These are phyloP conservation scores for Styphnolobium japonicum DNA, from an alignment of 306 rosid species.

Conservation along the genomic window DNA sequence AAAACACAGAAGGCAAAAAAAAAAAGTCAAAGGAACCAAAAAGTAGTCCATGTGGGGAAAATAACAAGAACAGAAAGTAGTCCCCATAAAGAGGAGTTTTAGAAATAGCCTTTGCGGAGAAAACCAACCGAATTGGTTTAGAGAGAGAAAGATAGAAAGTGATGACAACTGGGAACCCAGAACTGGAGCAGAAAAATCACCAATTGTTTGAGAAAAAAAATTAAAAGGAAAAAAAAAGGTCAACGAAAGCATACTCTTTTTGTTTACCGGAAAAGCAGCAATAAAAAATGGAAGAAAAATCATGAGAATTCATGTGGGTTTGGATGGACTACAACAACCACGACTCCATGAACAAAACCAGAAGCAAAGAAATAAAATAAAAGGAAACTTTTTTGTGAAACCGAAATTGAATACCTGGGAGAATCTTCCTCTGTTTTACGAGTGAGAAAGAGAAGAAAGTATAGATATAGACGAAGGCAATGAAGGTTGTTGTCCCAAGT, in stretches of 20 bases:
- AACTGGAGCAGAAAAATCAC: background rate
- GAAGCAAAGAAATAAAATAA: background rate
- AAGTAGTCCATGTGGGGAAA: constrained; percentile 21
- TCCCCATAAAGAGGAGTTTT: background rate
- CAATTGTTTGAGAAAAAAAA: background rate
- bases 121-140: background rate
- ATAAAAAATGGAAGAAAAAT: background rate
- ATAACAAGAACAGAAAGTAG: constrained; percentile 20
- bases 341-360: background rate
- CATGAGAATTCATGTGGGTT: background rate
- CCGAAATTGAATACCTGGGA: constrained; percentile 10
- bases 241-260: background rate
- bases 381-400: background rate
- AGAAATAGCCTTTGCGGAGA: background rate
- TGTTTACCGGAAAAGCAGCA: background rate
- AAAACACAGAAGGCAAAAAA: background rate
- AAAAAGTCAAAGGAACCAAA: background rate
- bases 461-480: no score
- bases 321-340: background rate
- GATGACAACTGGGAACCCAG: background rate
- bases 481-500: no score
- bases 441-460: background rate
- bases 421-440: background rate
- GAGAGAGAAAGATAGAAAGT: background rate
- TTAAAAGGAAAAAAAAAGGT: background rate